Base-by-base conservation (phyloP, 2,329 filamentous ascomycete genomes). In the Neofusicoccum sp. region DNA sequence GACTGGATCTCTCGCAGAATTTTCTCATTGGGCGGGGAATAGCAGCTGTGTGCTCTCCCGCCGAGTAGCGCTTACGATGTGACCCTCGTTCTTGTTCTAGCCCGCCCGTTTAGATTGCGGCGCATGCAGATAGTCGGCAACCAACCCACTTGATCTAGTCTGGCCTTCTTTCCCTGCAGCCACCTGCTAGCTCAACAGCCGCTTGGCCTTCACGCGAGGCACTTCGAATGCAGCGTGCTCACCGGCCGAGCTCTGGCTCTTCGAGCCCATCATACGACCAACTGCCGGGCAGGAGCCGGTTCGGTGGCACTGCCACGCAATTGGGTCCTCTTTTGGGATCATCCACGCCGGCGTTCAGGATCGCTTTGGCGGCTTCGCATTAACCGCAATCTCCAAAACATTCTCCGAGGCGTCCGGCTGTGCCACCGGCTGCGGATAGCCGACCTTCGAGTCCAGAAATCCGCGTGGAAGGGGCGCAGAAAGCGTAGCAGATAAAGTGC, bases 401-500 rank as follows among this genome's bases (percentile, higher is more conserved):
- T 58, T 45, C 54, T 45, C 54, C 54, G 54, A 58, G 31, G 22
- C 41, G 8, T 12, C 9, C 29, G 6, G 29, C 54, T 56, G 54
- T 56, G 54, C 54, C 54, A 56, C 54, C 39, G 39, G 39, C 41
- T 45, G 14, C 12, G 54, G 16, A 34, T 45, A 45, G 31, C 39
- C 54, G 54, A 36, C 28, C 16, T 12, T 44, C n/a, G 29, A 22
- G 44, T 45, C 41, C 14, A 9, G n/a, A 58, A 36, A 36, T 14
- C 41, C 36, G 41, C 14, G 14, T 2, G 11, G 28, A n/a, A 12
- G 11, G 8, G 12, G n/a, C 54, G 28, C 14, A 45, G 43, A 56
- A 12, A 44, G 31, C 39, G 54, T 58, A 36, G 14, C 54, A 45
- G 31, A 58, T 58, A 58, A 58, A 58, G 41, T 58, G 54, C 16